These are phyloP conservation scores for Onygenales sp. DNA, from an alignment of 2,329 filamentous ascomycete genomes.

Conservation along the genomic window DNA sequence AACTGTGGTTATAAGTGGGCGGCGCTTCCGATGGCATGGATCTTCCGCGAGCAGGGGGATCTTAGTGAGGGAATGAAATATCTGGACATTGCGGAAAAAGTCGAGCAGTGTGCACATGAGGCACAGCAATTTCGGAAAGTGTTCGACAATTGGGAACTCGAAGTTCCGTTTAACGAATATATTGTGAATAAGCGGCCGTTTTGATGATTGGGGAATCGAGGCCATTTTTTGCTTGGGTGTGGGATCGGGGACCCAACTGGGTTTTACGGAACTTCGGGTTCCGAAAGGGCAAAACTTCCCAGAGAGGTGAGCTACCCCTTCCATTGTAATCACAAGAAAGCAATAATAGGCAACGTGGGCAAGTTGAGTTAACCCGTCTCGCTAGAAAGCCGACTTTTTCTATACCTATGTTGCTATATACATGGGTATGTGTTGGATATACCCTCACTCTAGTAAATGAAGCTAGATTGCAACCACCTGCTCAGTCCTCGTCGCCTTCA, in stretches of 20 bases:
- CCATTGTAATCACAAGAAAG: too few relatives aligned
- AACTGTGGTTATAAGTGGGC: slow-evolving; percentile 13
- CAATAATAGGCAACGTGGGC: too few relatives aligned
- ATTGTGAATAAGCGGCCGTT: neutral
- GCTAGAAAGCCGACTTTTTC: neutral
- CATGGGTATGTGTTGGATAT: neutral
- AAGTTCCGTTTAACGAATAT: neutral
- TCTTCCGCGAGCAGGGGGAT: slow-evolving; percentile 20
- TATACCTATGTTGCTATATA: neutral
- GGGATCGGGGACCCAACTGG: neutral
- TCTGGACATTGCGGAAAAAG: slow-evolving; percentile 9
- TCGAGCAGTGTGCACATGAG: slow-evolving; percentile 33
- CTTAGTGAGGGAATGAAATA: slow-evolving; percentile 9
- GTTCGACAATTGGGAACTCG: slow-evolving; percentile 40
- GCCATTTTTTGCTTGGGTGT: neutral
- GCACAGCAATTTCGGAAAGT: slow-evolving; percentile 51
- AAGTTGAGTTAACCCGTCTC: too few relatives aligned
- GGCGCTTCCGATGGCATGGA: slow-evolving; percentile 19
- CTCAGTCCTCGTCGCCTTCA: neutral
- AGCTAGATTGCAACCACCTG: neutral
- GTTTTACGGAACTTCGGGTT: too few relatives aligned
- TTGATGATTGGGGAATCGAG: neutral
- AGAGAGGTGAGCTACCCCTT: too few relatives aligned
- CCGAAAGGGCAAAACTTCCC: too few relatives aligned
- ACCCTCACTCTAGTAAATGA: neutral